Evolutionary conservation across 805 yeast genomes (phyloP), one percentile per base, ranked within the genome.

Genomic region (Lipomyces yamadae): DNA sequence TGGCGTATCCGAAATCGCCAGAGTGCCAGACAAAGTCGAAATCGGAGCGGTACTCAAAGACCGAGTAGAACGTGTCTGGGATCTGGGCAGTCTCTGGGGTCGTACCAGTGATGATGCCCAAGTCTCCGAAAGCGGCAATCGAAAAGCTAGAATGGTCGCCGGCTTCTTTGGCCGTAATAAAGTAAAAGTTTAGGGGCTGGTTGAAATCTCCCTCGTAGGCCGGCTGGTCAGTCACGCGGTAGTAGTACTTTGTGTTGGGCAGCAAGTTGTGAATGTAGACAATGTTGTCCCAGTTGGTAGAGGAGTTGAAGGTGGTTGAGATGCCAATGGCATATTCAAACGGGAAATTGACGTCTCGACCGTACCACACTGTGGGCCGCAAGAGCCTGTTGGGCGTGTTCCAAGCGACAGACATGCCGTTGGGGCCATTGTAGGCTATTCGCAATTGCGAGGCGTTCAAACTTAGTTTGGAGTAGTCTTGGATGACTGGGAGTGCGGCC

Each of bases 11-110:
- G 30, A 13, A 50, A 37, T 32, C 24, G 7, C 62, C 24, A 29
- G 32, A 30, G 60, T 57, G 18, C 57, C 60, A 57, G 54, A 30
- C 42, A n/a, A 15, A 18, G 42, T 65, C 58, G 30, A 68, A 59
- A 8, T 72, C 74, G 54, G 58, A 58, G 66, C 72, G 73, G 66
- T 72, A 73, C 62, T 35, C 10, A 35, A 35, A 35, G 39, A 35
- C 39, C 39, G 39, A 35, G 39, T 35, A 35, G 39, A 18, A 30
- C 39, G 29, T 18, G 32, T 56, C 32, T 35, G 39, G 39, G 39
- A 35, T 35, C 39, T 73, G 73, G 15, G 59, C 64, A 30, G 76
- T 73, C 45, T 63, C 58, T 33, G 75, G 72, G 61, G 58, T 48
- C 53, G 73, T 65, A 18, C 54, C 68, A 13, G 53, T 34, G 63